Evolutionary conservation across 1,139 yeast genomes (phyloP).

Genomic region (Scheffersomyces titani): DNA sequence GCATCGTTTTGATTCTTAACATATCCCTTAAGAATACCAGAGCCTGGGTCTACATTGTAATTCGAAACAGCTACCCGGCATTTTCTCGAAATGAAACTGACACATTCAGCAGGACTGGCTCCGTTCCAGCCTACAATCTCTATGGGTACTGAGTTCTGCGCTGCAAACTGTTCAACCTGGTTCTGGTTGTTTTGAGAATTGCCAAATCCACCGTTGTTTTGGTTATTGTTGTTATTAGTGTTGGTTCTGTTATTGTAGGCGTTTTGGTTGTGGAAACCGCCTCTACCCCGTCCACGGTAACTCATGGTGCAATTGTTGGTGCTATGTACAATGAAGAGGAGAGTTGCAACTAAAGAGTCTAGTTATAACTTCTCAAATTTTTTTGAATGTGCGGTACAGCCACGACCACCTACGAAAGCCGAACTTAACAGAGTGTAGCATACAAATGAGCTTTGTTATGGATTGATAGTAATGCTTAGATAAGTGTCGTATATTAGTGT

Average conservation of each 20-base stretch:
- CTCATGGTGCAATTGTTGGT: conserved; percentile 27
- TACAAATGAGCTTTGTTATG: not conserved
- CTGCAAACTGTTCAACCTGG: conserved; percentile 29
- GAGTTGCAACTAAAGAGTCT: conserved; percentile 2
- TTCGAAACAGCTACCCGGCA: conserved; percentile 57
- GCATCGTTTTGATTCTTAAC: conserved; percentile 61
- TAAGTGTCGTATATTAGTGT: not conserved
- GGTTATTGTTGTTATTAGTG: conserved; percentile 14
- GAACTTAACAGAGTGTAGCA: not conserved
- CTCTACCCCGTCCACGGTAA: conserved; percentile 50
- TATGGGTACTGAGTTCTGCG: conserved; percentile 45
- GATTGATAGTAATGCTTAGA: not conserved
- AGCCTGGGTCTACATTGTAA: conserved; percentile 37
- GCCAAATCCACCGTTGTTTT: conserved; percentile 10
- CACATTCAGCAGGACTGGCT: conserved; percentile 66
- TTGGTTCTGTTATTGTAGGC: conserved; percentile 12
- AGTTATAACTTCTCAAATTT: not conserved
- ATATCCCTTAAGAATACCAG: conserved; percentile 57
- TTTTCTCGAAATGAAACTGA: conserved; percentile 69
- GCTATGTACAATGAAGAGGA: not conserved
- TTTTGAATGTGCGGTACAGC: not conserved
- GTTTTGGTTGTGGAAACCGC: conserved; percentile 27
- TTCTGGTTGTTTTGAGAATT: conserved; percentile 18
- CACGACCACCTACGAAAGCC: not conserved
- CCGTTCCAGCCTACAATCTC: conserved; percentile 85